phyloP scores from a whole-genome alignment of 2,329 filamentous ascomycete genomes.

The Ophiocordyceps unilateralis region DNA sequence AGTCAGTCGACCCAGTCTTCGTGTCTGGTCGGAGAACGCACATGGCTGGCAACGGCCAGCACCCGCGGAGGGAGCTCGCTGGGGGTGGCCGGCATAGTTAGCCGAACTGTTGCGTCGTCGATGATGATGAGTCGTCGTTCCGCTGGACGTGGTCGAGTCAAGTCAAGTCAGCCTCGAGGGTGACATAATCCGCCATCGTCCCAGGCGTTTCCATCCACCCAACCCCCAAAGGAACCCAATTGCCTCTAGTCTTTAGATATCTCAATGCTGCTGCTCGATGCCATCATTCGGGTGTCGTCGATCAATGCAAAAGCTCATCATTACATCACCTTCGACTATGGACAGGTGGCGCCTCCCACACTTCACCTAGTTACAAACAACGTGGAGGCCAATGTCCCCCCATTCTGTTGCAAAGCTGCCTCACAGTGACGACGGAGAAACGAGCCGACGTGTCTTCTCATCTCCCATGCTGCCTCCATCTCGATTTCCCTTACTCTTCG shows the following conservation, averaged over 20 bases:
- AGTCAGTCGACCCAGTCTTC: neutral
- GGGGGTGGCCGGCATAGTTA: no score
- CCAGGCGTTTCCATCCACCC: no score
- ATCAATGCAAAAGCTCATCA: neutral
- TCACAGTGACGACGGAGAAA: neutral
- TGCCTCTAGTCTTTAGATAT: no score
- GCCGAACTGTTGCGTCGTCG: no score
- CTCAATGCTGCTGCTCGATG: no score
- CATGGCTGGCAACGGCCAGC: slow-evolving; percentile 86
- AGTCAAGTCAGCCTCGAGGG: no score
- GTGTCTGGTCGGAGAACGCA: slow-evolving; percentile 31
- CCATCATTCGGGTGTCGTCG: neutral
- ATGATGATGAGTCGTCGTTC: no score
- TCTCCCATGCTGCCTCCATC: neutral
- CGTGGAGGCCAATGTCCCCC: neutral
- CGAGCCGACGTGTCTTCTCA: no score
- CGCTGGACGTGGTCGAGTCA: no score
- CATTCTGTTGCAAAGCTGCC: neutral
- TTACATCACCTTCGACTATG: no score
- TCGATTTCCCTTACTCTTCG: slow-evolving; percentile 16
- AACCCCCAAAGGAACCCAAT: no score
- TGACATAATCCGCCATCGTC: no score
- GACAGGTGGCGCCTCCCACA: neutral
- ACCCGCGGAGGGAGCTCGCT: slow-evolving; percentile 45
- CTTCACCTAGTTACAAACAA: neutral